phyloP scores from a whole-genome alignment of 495 filamentous ascomycete genomes.

The Daldinia childiae region DNA sequence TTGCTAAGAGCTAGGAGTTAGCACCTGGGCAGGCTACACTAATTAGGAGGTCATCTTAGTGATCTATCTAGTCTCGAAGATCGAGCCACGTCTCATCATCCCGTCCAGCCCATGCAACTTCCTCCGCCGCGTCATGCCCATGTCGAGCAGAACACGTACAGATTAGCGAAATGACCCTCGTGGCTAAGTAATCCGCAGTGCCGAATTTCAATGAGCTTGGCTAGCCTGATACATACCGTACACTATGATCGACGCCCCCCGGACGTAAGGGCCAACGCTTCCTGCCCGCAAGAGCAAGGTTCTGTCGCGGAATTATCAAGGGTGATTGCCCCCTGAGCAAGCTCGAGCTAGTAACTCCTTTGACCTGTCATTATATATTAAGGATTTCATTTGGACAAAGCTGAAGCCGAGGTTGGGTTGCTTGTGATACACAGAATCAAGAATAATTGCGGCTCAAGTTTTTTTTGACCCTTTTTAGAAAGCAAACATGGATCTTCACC shows the following conservation, averaged over 20 bases:
- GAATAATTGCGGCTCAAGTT: constrained; percentile 37
- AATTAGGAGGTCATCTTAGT: constrained; percentile 13
- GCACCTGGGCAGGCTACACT: too few species aligned
- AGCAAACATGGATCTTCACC: constrained; percentile 27
- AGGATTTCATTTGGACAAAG: constrained; percentile 11
- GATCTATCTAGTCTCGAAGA: constrained; percentile 37
- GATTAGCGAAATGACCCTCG: constrained; percentile 44
- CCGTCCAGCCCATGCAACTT: constrained; percentile 21
- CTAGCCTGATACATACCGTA: constrained; percentile 21
- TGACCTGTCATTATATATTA: constrained; percentile 12
- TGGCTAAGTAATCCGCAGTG: constrained; percentile 41
- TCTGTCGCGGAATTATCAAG: constrained; percentile 28
- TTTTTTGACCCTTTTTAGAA: not conserved
- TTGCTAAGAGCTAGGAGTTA: not conserved
- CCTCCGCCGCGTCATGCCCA: constrained; percentile 40
- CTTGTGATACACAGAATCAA: not conserved
- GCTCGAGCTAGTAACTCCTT: constrained; percentile 22
- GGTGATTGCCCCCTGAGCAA: constrained; percentile 8
- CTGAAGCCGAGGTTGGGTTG: constrained; percentile 3
- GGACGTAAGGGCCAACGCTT: constrained; percentile 41
- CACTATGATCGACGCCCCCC: constrained; percentile 35
- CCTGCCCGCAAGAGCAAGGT: constrained; percentile 33
- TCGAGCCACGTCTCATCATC: constrained; percentile 44
- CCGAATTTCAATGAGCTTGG: constrained; percentile 28
- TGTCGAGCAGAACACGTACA: constrained; percentile 37